Conservation (phyloP, 108 stramenopile species). For the Chaetoceros muelleri region DNA sequence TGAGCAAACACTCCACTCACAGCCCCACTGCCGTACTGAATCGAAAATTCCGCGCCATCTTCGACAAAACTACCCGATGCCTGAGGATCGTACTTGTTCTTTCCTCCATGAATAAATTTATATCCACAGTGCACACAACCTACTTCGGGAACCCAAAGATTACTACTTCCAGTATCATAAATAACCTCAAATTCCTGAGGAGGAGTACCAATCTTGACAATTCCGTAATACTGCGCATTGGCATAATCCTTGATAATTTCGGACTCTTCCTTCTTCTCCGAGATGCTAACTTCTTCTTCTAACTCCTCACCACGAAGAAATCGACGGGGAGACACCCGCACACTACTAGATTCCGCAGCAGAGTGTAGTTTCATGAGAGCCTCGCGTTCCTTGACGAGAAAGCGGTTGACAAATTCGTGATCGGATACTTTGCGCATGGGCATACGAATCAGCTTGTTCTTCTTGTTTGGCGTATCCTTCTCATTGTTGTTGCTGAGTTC, state of each 20-base stretch:
- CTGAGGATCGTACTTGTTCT: constrained; percentile 53
- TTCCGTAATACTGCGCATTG: constrained; percentile 80
- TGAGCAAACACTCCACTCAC: constrained; percentile 63
- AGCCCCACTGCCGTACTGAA: constrained; percentile 88
- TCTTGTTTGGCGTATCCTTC: no score
- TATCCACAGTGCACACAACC: constrained; percentile 59
- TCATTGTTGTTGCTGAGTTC: no score
- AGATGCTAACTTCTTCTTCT: no score
- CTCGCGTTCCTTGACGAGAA: background rate
- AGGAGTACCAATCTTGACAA: constrained; percentile 66
- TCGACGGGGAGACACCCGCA: background rate
- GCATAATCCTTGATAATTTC: constrained; percentile 78
- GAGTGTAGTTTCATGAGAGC: background rate
- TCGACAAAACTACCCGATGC: constrained; percentile 35
- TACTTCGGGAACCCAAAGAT: constrained; percentile 95
- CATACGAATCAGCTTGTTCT: background rate
- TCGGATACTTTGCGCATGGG: background rate
- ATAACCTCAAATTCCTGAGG: constrained; percentile 86
- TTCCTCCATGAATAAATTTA: constrained; percentile 36
- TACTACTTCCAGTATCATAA: constrained; percentile 94
- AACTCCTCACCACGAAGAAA: background rate
- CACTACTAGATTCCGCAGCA: constrained; percentile 1
- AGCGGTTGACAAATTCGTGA: background rate
- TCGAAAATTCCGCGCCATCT: constrained; percentile 72
- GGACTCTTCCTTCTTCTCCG: constrained; percentile 30